phyloP scores from a whole-genome alignment of 2,329 filamentous ascomycete genomes.

The Aspergillus ustus region DNA sequence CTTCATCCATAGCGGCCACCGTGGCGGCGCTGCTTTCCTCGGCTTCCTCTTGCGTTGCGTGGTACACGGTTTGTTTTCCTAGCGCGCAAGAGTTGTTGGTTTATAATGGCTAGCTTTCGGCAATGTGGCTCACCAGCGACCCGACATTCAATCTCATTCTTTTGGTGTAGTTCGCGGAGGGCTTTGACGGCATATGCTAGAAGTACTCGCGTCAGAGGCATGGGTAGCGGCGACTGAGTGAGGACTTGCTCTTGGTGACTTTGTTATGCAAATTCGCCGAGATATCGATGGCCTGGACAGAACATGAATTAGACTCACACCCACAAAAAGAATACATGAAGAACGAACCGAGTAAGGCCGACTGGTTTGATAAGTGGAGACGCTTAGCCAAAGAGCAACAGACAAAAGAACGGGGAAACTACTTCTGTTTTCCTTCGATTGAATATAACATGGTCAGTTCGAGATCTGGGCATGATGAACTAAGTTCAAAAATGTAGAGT shows the following conservation, averaged over 20 bases:
- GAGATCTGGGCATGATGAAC: not conserved
- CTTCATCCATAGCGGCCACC: conserved; percentile 55
- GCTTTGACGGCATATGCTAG: conserved; percentile 62
- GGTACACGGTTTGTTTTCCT: conserved; percentile 68
- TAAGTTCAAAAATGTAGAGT: not conserved
- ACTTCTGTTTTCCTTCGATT: conserved; percentile 55
- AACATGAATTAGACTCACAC: not conserved
- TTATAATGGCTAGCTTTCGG: not conserved
- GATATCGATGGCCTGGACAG: conserved; percentile 57
- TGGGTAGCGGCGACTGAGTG: not conserved
- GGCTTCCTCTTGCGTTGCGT: conserved; percentile 57
- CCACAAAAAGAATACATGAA: not conserved
- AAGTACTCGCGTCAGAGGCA: not conserved
- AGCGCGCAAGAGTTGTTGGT: conserved; percentile 12
- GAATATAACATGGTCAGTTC: not conserved
- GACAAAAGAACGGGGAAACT: conserved; percentile 8
- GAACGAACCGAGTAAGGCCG: conserved; percentile 58
- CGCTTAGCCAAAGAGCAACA: conserved; percentile 13
- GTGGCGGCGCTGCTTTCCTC: conserved; percentile 54
- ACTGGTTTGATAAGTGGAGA: conserved; percentile 36
- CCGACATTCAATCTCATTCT: conserved; percentile 62
- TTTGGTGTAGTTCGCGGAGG: conserved; percentile 66
- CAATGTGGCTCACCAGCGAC: conserved; percentile 50
- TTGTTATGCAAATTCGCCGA: conserved; percentile 66
- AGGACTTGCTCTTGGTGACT: conserved; percentile 57